These are phyloP conservation scores for Aureobasidium vineae DNA, from an alignment of 2,329 filamentous ascomycete species.

Conservation along the genomic window DNA sequence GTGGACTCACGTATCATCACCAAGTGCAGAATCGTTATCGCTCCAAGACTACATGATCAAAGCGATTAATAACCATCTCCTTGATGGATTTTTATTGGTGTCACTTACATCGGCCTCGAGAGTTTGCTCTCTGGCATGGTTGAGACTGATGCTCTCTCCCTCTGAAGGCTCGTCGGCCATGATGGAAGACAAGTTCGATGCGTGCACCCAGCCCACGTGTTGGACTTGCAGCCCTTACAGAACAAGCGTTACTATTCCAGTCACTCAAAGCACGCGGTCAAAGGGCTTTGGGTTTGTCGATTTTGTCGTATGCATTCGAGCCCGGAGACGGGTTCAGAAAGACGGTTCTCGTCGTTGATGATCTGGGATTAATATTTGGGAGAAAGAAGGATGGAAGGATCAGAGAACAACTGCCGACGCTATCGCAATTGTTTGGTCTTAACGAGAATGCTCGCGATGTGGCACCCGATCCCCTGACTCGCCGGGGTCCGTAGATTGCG, in stretches of 20 bases:
- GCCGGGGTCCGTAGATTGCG: slow-evolving; percentile 15
- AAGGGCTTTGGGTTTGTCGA: neutral
- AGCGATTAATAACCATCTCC: neutral
- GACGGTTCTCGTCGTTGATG: neutral
- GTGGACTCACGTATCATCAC: slow-evolving; percentile 35
- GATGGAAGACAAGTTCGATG: neutral
- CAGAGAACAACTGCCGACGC: slow-evolving; percentile 1
- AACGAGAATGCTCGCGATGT: slow-evolving; percentile 14
- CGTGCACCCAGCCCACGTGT: slow-evolving; percentile 1
- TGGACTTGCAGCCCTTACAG: slow-evolving; percentile 16
- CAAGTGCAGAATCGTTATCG: slow-evolving; percentile 39
- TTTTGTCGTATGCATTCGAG: neutral
- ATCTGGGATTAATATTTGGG: neutral
- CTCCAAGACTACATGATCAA: slow-evolving; percentile 30
- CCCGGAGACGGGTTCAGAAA: neutral
- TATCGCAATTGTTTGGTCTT: slow-evolving; percentile 11
- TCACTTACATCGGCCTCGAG: slow-evolving; percentile 39
- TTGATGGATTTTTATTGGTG: neutral
- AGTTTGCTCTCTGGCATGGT: slow-evolving; percentile 38
- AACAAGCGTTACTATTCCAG: slow-evolving; percentile 1
- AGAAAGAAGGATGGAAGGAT: neutral
- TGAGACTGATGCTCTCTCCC: slow-evolving; percentile 23
- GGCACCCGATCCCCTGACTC: slow-evolving; percentile 11
- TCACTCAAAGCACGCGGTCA: neutral
- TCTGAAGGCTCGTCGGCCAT: slow-evolving; percentile 1